Base-by-base conservation (phyloP, 2,329 filamentous ascomycete genomes). In the Ilyonectria destructans region DNA sequence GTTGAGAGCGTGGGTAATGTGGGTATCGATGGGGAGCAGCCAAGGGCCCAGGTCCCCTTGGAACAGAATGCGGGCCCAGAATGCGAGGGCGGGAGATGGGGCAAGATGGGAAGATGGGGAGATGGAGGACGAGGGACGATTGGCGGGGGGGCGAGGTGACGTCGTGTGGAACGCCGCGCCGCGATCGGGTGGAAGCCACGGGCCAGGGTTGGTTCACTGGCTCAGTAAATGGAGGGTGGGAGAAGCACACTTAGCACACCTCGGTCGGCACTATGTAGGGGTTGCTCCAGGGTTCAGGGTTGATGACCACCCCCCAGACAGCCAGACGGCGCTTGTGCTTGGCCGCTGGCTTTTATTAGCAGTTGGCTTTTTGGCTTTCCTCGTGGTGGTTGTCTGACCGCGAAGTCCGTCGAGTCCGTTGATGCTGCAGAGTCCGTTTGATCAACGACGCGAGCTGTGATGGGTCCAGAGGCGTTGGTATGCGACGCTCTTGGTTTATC, bases 91-190 rank as follows among this genome's bases (percentile, higher is more conserved):
- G 23, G 23, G 63, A 67, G 65, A 68, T 67, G 70, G 69, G 62
- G 59, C 59, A 63, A 65, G 61, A 59, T 52, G 62, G 63, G 58
- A 40, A 65, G 63, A 59, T 70, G 62, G 62, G 33, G 54, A 52
- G 54, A 67, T 54, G 69, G 64, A 26, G 26, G 26, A 26, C 6
- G 6, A 65, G 71, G 70, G 43, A 46, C 71, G 58, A 67, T 65
- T 65, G 65, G 71, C 64, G 58, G 65, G 52, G 58, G 48, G 57
- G 23, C 31, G 65, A 65, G 60, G 68, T 68, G 68, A 68, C 68
- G 74, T 76, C 70, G 74, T 69, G 63, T 66, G 67, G 64, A 56
- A 64, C 67, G 55, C 58, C 49, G 48, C 64, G 67, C 64, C 67
- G 67, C 67, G 64, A 69, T 69, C 67, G 67, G 59, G 58, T 66